Base-by-base conservation (phyloP, 768 basidiomycete species). In the Infundibulicybe gibba region DNA sequence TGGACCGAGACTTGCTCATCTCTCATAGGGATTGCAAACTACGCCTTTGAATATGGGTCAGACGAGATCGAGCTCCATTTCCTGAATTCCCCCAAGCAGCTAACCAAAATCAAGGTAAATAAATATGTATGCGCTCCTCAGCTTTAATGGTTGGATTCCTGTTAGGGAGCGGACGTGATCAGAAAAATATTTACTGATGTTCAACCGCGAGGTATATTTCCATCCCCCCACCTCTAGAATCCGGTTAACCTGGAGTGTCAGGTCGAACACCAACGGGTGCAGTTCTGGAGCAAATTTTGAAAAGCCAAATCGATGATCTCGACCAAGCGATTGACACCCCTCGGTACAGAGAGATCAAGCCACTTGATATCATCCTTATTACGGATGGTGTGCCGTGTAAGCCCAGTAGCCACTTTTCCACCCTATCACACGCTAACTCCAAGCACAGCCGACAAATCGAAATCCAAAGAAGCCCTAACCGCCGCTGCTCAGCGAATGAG, bases 301-400 rank as follows among this genome's bases (percentile, higher is more conserved):
- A 52, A n/a, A 41, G 48, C 30, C 55, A 62, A n/a, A 51, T 63
- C 3, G 32, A 40, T 17, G 54, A 54, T 10, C 55, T 66, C 10
- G 56, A 66, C 15, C 12, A 3, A 6, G 53, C 58, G 2, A 44
- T 54, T 25, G 35, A 49, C 20, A 44, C 44, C 1, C 10, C 41
- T 0, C 47, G 47, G 33, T 68, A 66, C 48, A 42, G 41, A 3
- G 44, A 51, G 16, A 59, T 65, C 16, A 50, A 49, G 25, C 66
- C 65, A 1, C 45, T 66, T 15, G 61, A 68, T 49, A 63, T 68
- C 38, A 61, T 68, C 16, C 55, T 68, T 19, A 49, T 68, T 9
- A 68, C 66, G 9, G 65, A 68, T 43, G 65, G 66, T 13, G 52
- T 56, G 1, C 63, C 66, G 16, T 49, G 64, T 66, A 47, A 4